Conservation (phyloP, 2,329 filamentous ascomycete species). For the Colletotrichum cordylinicola region DNA sequence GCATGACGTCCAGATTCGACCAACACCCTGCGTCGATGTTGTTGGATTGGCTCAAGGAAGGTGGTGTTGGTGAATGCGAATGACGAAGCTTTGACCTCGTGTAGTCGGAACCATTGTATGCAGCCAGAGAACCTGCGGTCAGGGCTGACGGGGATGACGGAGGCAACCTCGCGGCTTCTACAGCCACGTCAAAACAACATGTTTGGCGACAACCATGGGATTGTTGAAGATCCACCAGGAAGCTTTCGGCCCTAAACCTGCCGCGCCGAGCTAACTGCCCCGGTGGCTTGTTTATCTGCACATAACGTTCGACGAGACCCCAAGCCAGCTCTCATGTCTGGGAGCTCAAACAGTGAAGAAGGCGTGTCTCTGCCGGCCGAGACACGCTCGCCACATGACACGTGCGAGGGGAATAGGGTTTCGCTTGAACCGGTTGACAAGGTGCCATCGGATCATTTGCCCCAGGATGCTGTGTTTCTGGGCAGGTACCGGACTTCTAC, state of each 20-base stretch:
- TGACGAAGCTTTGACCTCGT: constrained; percentile 1
- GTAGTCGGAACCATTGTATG: constrained; percentile 11
- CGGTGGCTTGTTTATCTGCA: constrained; percentile 5
- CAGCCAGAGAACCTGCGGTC: constrained; percentile 13
- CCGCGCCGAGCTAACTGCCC: neutral
- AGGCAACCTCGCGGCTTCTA: constrained; percentile 9
- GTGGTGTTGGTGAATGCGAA: neutral
- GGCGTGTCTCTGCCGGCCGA: constrained; percentile 16
- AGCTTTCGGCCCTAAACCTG: constrained; percentile 17
- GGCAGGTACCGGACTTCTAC: neutral
- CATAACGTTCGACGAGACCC: constrained; percentile 2
- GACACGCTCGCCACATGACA: constrained; percentile 16
- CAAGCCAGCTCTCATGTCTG: neutral
- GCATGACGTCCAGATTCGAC: constrained; percentile 28
- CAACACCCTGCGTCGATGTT: constrained; percentile 22
- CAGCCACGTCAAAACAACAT: neutral
- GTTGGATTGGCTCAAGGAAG: constrained; percentile 18
- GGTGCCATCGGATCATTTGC: constrained; percentile 13
- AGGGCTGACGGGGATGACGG: constrained; percentile 8
- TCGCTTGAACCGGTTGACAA: constrained; percentile 5
- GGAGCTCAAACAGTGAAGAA: neutral
- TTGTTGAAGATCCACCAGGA: constrained; percentile 13
- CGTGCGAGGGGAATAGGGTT: constrained; percentile 16
- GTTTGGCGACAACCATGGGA: constrained; percentile 7
- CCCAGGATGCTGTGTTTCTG: neutral